These are phyloP conservation scores for Chytridiales sp. DNA, from an alignment of 371 early-diverging fungal genomes.

Conservation along the genomic window DNA sequence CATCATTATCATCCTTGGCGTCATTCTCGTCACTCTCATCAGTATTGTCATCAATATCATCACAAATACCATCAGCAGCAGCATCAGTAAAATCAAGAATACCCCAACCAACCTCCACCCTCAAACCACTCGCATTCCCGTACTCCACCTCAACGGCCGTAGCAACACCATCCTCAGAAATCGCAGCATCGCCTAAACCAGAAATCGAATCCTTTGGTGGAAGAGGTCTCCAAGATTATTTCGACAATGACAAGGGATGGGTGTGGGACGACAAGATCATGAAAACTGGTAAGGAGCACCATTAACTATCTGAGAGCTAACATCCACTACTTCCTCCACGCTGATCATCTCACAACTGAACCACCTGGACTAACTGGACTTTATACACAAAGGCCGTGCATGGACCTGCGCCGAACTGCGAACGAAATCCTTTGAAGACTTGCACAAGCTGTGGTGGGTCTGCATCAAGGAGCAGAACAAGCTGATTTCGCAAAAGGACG, in stretches of 20 bases:
- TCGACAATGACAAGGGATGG: constrained; percentile 66
- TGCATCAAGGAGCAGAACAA: constrained; percentile 93
- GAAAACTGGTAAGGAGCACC: constrained; percentile 32
- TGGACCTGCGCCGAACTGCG: constrained; percentile 92
- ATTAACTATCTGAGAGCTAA: neutral
- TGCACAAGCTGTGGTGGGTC: constrained; percentile 93
- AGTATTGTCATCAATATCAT: too few relatives aligned
- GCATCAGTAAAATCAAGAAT: too few relatives aligned
- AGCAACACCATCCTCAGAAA: too few relatives aligned
- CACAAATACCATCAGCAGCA: too few relatives aligned
- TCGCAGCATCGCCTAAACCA: too few relatives aligned
- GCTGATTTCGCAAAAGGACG: constrained; percentile 82
- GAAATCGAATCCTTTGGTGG: neutral
- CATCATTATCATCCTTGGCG: too few relatives aligned
- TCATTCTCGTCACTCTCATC: too few relatives aligned
- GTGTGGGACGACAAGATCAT: constrained; percentile 38
- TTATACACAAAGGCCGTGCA: constrained; percentile 67
- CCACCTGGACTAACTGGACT: neutral
- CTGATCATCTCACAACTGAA: neutral
- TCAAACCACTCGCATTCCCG: too few relatives aligned
- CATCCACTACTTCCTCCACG: neutral
- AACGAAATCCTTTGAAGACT: constrained; percentile 91
- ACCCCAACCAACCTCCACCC: too few relatives aligned
- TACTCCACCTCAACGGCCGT: too few relatives aligned
- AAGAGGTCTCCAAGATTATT: constrained; percentile 87